phyloP scores from a whole-genome alignment of 768 basidiomycete species.

The Russula sp. region DNA sequence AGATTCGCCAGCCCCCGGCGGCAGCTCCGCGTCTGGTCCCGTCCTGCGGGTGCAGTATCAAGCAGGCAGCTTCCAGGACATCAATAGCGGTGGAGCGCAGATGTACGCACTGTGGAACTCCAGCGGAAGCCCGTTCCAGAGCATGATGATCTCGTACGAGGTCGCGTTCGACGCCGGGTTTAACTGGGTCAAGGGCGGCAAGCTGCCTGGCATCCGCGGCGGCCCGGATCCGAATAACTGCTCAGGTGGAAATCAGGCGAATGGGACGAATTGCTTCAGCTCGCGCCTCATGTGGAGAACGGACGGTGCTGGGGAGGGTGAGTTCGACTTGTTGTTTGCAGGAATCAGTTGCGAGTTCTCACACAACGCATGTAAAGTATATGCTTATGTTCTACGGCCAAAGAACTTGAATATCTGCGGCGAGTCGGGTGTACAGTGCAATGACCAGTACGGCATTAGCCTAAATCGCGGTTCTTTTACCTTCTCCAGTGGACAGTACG shows the following conservation, averaged over 20 bases:
- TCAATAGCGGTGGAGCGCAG: constrained; percentile 54
- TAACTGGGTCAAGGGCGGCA: constrained; percentile 71
- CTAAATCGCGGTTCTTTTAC: constrained; percentile 60
- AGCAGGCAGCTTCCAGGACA: constrained; percentile 50
- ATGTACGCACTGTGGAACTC: constrained; percentile 65
- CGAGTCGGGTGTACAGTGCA: constrained; percentile 52
- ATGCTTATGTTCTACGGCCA: constrained; percentile 69
- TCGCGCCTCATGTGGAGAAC: constrained; percentile 72
- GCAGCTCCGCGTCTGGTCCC: constrained; percentile 30
- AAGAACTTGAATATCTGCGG: constrained; percentile 47
- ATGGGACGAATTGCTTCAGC: constrained; percentile 67
- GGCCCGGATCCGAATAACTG: constrained; percentile 59
- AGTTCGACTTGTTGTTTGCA: constrained; percentile 22
- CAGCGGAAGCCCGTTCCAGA: constrained; percentile 49
- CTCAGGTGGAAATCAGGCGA: constrained; percentile 59
- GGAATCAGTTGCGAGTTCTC: neutral
- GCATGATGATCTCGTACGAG: constrained; percentile 71
- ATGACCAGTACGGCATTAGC: constrained; percentile 72
- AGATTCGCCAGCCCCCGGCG: constrained; percentile 34
- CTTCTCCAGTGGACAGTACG: constrained; percentile 60
- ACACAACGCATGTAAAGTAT: constrained; percentile 42
- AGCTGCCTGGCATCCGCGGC: constrained; percentile 71
- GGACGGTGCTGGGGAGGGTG: constrained; percentile 63
- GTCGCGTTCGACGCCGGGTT: constrained; percentile 62
- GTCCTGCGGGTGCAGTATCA: constrained; percentile 62